Conservation (phyloP, 2,329 filamentous ascomycete genomes). For the Fusarium neocosmosporiellum region DNA sequence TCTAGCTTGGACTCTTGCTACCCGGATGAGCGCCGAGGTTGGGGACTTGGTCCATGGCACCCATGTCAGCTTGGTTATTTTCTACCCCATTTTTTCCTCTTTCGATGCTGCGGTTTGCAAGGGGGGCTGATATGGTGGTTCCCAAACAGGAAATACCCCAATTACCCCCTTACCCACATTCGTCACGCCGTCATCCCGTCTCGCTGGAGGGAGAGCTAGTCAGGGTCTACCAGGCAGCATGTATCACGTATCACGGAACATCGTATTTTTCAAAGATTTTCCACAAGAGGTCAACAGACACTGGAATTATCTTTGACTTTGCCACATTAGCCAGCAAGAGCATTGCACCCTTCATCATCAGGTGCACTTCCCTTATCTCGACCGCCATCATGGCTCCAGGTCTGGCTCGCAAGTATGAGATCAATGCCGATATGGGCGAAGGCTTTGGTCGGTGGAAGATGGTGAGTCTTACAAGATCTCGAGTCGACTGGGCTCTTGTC, state of each 20-base stretch:
- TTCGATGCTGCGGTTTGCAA: neutral
- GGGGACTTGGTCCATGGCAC: no score
- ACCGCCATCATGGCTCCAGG: neutral
- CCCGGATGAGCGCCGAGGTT: neutral
- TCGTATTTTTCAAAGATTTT: neutral
- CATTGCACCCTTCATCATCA: neutral
- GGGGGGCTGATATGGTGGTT: neutral
- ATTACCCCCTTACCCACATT: neutral
- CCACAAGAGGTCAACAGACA: neutral
- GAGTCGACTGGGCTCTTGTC: no score
- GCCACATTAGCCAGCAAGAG: neutral
- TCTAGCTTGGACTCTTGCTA: neutral
- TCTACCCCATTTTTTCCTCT: neutral
- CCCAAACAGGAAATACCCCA: neutral
- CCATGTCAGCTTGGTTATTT: neutral
- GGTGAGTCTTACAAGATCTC: neutral
- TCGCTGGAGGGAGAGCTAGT: slow-evolving; percentile 38
- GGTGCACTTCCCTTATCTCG: neutral
- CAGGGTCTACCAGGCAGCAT: neutral
- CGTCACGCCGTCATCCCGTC: slow-evolving; percentile 46
- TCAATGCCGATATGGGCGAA: slow-evolving; percentile 19
- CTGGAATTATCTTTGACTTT: neutral
- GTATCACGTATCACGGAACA: neutral
- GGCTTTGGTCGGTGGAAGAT: slow-evolving; percentile 15
- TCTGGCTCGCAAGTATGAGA: slow-evolving; percentile 12